Percentiles rank a stretch among this genome's conserved stretches.
Evolutionary conservation across 768 basidiomycete species (phyloP).

Genomic region (Rhizopogon roseolus): DNA sequence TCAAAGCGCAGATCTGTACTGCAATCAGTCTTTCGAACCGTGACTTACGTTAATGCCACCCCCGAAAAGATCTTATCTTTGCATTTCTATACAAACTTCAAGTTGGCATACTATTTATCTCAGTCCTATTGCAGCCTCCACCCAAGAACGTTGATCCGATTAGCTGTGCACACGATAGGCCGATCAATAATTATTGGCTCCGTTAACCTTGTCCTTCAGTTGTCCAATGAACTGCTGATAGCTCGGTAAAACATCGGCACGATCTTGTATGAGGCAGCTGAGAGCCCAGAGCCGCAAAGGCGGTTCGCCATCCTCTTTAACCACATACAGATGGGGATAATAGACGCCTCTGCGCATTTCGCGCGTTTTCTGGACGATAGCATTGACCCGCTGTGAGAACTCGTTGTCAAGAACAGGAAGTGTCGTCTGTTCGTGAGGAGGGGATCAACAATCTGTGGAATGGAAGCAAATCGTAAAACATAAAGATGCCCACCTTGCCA

Average conservation of each 20-base stretch:
- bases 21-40: too few relatives aligned
- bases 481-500: slow-evolving; percentile 67
- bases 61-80: too few relatives aligned
- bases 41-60: too few relatives aligned
- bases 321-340: slow-evolving; percentile 90
- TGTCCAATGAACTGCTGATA: slow-evolving; percentile 93
- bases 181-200: slow-evolving; percentile 27
- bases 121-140: neutral
- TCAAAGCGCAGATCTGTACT: too few relatives aligned
- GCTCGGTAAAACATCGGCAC: slow-evolving; percentile 90
- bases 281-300: slow-evolving; percentile 94
- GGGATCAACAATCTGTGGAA: slow-evolving; percentile 1
- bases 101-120: neutral
- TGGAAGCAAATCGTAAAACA: neutral
- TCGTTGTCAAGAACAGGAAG: slow-evolving; percentile 88
- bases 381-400: slow-evolving; percentile 94
- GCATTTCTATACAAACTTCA: too few relatives aligned
- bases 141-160: neutral
- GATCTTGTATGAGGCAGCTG: slow-evolving; percentile 90
- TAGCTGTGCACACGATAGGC: neutral
- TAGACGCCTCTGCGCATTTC: slow-evolving; percentile 93
- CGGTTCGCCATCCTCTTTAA: slow-evolving; percentile 98
- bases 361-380: slow-evolving; percentile 89
- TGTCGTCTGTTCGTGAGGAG: slow-evolving; percentile 52
- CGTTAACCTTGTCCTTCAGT: slow-evolving; percentile 75